A percentile compares a stretch with the other conserved stretches of the same genome.
Conservation (phyloP, 2,329 filamentous ascomycete genomes). For the Tolypocladium guangdongense region DNA sequence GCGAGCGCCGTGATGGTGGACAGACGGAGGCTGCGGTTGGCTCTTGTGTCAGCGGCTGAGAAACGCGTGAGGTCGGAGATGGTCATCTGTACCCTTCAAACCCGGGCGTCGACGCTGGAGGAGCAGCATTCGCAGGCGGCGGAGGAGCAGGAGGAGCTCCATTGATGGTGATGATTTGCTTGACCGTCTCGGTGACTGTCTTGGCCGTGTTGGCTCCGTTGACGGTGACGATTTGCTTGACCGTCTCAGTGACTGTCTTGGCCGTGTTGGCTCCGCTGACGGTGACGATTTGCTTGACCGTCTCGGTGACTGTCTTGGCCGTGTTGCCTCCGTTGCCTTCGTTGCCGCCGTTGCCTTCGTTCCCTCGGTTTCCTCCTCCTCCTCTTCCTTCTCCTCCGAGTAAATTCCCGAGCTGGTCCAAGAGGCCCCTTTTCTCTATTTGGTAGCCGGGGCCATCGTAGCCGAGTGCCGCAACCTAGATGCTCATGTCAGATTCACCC, state of each 20-base stretch:
- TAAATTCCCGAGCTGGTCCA: constrained; percentile 6
- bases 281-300: constrained; percentile 5
- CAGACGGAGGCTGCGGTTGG: neutral
- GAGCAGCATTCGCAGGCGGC: neutral
- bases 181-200: no score
- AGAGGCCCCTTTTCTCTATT: constrained; percentile 1
- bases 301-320: constrained; percentile 6
- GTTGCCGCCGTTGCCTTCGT: neutral
- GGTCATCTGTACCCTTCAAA: constrained; percentile 9
- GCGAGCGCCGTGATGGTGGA: constrained; percentile 5
- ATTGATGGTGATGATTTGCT: constrained; percentile 6
- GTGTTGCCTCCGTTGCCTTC: neutral
- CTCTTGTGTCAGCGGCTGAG: neutral
- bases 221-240: no score
- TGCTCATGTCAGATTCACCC: neutral
- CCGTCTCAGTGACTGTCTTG: no score
- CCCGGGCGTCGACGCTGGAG: neutral
- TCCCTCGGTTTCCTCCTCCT: neutral
- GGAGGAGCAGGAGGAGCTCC: neutral
- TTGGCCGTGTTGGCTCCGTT: neutral
- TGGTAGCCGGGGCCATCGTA: constrained; percentile 1
- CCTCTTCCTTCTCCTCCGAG: constrained; percentile 1
- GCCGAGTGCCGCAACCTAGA: constrained; percentile 3
- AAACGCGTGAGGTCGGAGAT: neutral
- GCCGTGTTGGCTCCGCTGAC: constrained; percentile 1